Conservation (phyloP, 2,329 filamentous ascomycete species). For the Trichophyton verrucosum region DNA sequence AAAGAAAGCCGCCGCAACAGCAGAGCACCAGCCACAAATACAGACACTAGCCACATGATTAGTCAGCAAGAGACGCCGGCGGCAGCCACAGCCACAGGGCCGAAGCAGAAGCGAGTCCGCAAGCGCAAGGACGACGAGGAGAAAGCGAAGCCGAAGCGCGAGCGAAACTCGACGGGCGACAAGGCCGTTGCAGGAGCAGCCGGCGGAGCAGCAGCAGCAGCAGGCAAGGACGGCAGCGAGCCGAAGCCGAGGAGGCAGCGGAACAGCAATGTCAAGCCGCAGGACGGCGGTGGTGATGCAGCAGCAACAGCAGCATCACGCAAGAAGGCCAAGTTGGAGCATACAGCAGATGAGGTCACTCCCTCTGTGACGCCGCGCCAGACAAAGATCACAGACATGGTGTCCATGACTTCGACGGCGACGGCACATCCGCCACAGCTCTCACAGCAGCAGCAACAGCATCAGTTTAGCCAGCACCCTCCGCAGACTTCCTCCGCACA, state of each 20-base stretch:
- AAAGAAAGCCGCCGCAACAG: constrained; percentile 2
- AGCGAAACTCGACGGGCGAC: background rate
- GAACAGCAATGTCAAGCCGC: constrained; percentile 15
- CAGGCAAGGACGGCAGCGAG: background rate
- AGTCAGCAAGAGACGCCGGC: constrained; percentile 8
- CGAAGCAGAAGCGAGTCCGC: constrained; percentile 21
- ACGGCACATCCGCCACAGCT: background rate
- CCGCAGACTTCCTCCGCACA: constrained; percentile 8
- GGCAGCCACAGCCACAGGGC: constrained; percentile 10
- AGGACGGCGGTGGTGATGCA: constrained; percentile 21
- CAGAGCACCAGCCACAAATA: constrained; percentile 10
- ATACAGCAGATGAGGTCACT: constrained; percentile 12
- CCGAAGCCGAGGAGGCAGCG: constrained; percentile 11
- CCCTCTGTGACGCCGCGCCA: constrained; percentile 22
- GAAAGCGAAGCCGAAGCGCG: constrained; percentile 10
- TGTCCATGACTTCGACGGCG: constrained; percentile 17
- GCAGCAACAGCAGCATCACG: constrained; percentile 26
- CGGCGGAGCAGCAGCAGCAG: background rate
- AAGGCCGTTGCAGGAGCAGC: background rate
- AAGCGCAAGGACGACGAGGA: constrained; percentile 31
- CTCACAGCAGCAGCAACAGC: background rate
- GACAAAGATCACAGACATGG: constrained; percentile 31
- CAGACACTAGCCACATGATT: constrained; percentile 9
- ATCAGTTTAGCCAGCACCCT: background rate
- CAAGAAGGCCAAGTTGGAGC: constrained; percentile 37